These are phyloP conservation scores for Arabidopsis lyrata DNA, from an alignment of 441 rosid species.

Conservation along the genomic window DNA sequence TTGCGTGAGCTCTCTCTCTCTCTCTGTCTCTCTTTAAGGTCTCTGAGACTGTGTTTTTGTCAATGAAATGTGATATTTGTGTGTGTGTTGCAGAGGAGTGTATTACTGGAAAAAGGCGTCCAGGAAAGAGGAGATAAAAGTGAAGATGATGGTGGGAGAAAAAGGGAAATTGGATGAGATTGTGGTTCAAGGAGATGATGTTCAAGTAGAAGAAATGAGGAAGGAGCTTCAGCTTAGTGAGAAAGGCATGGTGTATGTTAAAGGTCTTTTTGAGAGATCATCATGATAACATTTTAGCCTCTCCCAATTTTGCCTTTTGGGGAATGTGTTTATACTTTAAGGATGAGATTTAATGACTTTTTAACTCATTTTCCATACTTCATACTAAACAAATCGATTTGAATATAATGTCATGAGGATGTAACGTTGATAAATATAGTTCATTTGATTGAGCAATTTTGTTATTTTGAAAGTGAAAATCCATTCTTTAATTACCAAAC, in stretches of 20 bases:
- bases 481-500: no score
- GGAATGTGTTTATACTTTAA: slow-evolving; percentile 29
- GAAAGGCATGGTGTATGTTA: slow-evolving; percentile 94
- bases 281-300: slow-evolving; percentile 10
- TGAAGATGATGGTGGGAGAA: slow-evolving; percentile 69
- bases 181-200: slow-evolving; percentile 91
- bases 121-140: slow-evolving; percentile 87
- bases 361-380: slow-evolving; percentile 22
- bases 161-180: slow-evolving; percentile 66
- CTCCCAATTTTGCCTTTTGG: slow-evolving; percentile 35
- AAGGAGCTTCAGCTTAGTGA: slow-evolving; percentile 81
- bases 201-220: slow-evolving; percentile 86
- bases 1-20: slow-evolving; percentile 64
- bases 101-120: slow-evolving; percentile 91
- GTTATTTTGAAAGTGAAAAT: not conserved
- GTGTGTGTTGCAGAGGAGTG: slow-evolving; percentile 67
- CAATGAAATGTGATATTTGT: slow-evolving; percentile 17
- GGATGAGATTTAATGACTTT: slow-evolving; percentile 2
- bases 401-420: not conserved
- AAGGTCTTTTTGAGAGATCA: slow-evolving; percentile 84
- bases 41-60: slow-evolving; percentile 18
- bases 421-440: slow-evolving; percentile 4
- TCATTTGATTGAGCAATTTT: slow-evolving; percentile 1
- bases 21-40: not conserved
- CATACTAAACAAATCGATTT: slow-evolving; percentile 17